These are phyloP conservation scores for Corchorus olitorius DNA, from an alignment of 345 rosid species.

Conservation along the genomic window DNA sequence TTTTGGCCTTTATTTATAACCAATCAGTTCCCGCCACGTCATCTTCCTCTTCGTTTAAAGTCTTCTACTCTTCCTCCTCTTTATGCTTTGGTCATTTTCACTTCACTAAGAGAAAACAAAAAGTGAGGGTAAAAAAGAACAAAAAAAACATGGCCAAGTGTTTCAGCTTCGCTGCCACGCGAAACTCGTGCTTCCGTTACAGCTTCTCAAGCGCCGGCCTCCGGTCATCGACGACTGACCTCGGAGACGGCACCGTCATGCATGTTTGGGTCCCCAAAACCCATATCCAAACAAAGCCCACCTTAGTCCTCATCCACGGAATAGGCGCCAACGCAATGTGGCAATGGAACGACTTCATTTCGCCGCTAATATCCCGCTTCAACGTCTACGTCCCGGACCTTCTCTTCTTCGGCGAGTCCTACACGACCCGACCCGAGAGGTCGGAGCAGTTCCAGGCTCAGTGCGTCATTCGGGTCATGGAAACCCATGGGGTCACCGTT, in stretches of 20 bases:
- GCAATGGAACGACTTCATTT: constrained; percentile 73
- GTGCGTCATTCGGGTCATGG: constrained; percentile 64
- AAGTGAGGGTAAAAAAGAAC: no score
- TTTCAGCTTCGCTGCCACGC: constrained; percentile 60
- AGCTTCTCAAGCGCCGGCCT: constrained; percentile 75
- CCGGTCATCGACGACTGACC: constrained; percentile 69
- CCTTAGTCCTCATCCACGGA: constrained; percentile 78
- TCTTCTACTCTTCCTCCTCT: not conserved
- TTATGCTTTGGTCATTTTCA: not conserved
- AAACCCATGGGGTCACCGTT: constrained; percentile 39
- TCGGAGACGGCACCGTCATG: constrained; percentile 79
- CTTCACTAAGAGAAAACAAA: no score
- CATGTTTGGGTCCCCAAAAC: constrained; percentile 80
- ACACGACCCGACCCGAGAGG: constrained; percentile 71
- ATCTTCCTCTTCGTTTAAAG: not conserved
- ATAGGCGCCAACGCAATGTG: constrained; percentile 97
- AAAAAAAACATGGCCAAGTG: constrained; percentile 50
- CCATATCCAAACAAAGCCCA: constrained; percentile 46
- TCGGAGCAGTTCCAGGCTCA: constrained; percentile 72
- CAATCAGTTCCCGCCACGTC: not conserved
- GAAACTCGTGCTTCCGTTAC: constrained; percentile 60
- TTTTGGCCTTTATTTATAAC: not conserved
- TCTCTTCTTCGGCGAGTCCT: constrained; percentile 85
- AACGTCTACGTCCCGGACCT: constrained; percentile 91
- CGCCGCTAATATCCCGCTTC: constrained; percentile 55